phyloP scores from a whole-genome alignment of 495 filamentous ascomycete genomes.

The Thermothielavioides terrestris region DNA sequence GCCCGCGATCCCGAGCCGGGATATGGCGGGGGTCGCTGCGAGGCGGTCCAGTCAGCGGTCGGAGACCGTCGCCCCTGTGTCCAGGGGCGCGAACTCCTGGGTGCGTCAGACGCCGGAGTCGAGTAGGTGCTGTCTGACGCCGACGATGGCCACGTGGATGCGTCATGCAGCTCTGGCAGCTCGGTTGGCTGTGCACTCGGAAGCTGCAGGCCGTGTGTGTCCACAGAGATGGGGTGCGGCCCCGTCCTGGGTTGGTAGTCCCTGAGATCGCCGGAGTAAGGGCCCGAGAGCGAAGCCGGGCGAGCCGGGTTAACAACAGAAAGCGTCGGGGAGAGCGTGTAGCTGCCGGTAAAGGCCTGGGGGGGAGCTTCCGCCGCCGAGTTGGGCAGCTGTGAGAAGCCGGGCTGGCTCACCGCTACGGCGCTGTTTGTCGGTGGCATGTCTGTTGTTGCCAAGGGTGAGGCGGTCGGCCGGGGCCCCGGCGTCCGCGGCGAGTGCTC shows the following conservation, averaged over 20 bases:
- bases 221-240: constrained; percentile 12
- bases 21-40: constrained; percentile 19
- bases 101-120: constrained; percentile 36
- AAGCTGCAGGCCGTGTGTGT: constrained; percentile 12
- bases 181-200: constrained; percentile 15
- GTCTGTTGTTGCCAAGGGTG: neutral
- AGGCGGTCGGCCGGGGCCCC: neutral
- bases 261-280: neutral
- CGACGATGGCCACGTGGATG: constrained; percentile 41
- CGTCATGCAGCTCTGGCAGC: constrained; percentile 26
- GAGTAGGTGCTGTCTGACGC: constrained; percentile 43
- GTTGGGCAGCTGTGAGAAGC: constrained; percentile 8
- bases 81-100: constrained; percentile 7
- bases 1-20: constrained; percentile 14
- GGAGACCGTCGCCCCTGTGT: constrained; percentile 7
- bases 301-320: constrained; percentile 11
- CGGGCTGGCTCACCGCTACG: constrained; percentile 5
- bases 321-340: constrained; percentile 10
- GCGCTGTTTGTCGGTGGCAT: constrained; percentile 7
- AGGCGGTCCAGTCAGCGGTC: constrained; percentile 7
- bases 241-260: constrained; percentile 14
- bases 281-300: constrained; percentile 1
- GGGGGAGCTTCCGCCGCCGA: constrained; percentile 3
- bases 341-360: constrained; percentile 2
- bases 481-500: neutral